Conservation (phyloP, 2,329 filamentous ascomycete genomes). For the Exophiala aquamarina region DNA sequence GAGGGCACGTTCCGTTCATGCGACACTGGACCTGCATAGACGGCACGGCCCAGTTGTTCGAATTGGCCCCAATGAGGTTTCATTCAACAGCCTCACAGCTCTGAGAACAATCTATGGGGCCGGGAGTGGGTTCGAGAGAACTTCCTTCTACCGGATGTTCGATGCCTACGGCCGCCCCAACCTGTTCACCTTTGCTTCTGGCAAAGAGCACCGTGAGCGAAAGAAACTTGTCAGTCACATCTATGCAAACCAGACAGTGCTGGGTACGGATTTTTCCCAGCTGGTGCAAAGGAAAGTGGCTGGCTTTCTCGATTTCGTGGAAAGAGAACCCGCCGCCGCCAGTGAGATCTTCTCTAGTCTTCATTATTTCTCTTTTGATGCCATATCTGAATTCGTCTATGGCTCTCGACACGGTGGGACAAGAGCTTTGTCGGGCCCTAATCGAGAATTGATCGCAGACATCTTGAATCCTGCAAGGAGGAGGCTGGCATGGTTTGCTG, state of each 20-base stretch:
- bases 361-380: constrained; percentile 56
- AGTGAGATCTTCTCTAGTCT: constrained; percentile 51
- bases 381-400: constrained; percentile 54
- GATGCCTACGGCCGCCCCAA: constrained; percentile 45
- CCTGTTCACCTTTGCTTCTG: constrained; percentile 51
- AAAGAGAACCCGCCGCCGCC: constrained; percentile 33
- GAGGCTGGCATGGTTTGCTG: constrained; percentile 50
- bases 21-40: constrained; percentile 41
- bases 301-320: constrained; percentile 43
- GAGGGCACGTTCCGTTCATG: constrained; percentile 19
- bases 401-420: constrained; percentile 46
- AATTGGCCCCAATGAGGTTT: constrained; percentile 48
- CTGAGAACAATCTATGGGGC: constrained; percentile 56
- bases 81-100: constrained; percentile 46
- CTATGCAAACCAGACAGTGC: constrained; percentile 53
- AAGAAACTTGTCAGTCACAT: constrained; percentile 51
- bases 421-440: constrained; percentile 40
- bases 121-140: constrained; percentile 52
- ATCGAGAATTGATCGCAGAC: constrained; percentile 45
- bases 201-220: constrained; percentile 46
- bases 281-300: constrained; percentile 43
- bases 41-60: constrained; percentile 50
- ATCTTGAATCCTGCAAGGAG: constrained; percentile 50
- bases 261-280: constrained; percentile 33
- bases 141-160: constrained; percentile 57